Percentiles rank a stretch among this genome's conserved stretches.
phyloP scores from a whole-genome alignment of 2,329 filamentous ascomycete genomes.

The Sordariomycetes sp. region DNA sequence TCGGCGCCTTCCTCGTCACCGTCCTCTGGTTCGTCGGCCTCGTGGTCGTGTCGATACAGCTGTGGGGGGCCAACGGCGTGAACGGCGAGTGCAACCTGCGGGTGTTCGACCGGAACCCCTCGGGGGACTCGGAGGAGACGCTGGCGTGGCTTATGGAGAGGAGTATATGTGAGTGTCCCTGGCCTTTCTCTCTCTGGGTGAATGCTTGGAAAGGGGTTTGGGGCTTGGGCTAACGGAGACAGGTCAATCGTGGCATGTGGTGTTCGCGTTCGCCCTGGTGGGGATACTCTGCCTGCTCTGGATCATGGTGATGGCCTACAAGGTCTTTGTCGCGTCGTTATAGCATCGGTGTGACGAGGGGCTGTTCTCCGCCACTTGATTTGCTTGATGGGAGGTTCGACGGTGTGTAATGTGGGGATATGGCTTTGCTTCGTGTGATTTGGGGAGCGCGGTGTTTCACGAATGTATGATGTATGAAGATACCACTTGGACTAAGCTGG shows the following conservation, averaged over 20 bases:
- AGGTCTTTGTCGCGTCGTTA: slow-evolving; percentile 38
- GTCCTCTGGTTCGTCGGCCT: slow-evolving; percentile 58
- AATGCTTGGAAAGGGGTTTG: neutral
- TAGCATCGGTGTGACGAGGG: neutral
- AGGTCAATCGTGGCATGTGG: slow-evolving; percentile 55
- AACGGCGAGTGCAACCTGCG: slow-evolving; percentile 47
- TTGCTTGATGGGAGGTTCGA: neutral
- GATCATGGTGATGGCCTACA: slow-evolving; percentile 59
- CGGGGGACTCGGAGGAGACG: slow-evolving; percentile 40
- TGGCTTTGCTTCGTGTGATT: neutral
- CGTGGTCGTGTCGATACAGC: slow-evolving; percentile 49
- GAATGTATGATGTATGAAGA: neutral
- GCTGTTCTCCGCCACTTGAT: neutral
- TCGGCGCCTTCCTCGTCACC: slow-evolving; percentile 55
- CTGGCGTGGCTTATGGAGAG: slow-evolving; percentile 55
- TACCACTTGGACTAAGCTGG: neutral
- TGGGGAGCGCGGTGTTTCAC: neutral
- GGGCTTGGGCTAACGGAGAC: neutral
- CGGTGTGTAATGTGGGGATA: neutral
- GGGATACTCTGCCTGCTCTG: slow-evolving; percentile 52
- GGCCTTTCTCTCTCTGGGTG: neutral
- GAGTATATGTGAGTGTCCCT: slow-evolving; percentile 44
- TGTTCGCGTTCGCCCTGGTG: slow-evolving; percentile 52
- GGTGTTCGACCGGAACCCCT: slow-evolving; percentile 40
- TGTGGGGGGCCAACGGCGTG: slow-evolving; percentile 53